Evolutionary conservation across 495 filamentous ascomycete species (phyloP).

Genomic region (Podospora appendiculata): DNA sequence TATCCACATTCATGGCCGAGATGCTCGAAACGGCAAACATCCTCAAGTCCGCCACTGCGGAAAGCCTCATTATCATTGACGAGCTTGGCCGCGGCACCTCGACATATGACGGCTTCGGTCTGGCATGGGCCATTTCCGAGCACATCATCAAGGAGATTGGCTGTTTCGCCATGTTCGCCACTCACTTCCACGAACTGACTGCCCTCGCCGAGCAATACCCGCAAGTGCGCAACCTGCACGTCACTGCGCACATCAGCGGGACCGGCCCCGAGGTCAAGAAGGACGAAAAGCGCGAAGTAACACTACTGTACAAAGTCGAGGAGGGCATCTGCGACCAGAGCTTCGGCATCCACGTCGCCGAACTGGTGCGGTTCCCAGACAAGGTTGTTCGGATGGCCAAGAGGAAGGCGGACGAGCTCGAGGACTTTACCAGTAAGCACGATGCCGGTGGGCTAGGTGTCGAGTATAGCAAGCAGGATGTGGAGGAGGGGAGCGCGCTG

Average conservation of each 20-base stretch:
- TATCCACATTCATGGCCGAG: conserved; percentile 99
- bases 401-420: conserved; percentile 93
- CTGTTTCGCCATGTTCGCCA: conserved; percentile 90
- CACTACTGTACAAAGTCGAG: conserved; percentile 91
- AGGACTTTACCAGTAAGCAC: conserved; percentile 82
- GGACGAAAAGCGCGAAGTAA: conserved; percentile 71
- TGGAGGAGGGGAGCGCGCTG: conserved; percentile 81
- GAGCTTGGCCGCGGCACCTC: conserved; percentile 97
- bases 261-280: conserved; percentile 8
- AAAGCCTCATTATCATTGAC: conserved; percentile 96
- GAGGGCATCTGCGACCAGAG: conserved; percentile 93
- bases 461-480: conserved; percentile 68
- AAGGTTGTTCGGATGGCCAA: conserved; percentile 99
- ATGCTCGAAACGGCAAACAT: conserved; percentile 99
- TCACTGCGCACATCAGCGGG: conserved; percentile 88
- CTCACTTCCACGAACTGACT: conserved; percentile 97
- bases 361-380: conserved; percentile 93
- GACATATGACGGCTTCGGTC: conserved; percentile 96
- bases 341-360: conserved; percentile 97
- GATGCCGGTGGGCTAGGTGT: conserved; percentile 42
- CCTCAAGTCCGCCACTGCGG: conserved; percentile 89
- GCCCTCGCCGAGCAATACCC: conserved; percentile 77
- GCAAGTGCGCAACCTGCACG: conserved; percentile 87
- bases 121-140: conserved; percentile 97
- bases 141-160: conserved; percentile 93